Base-by-base conservation (phyloP, 495 filamentous ascomycete species). In the Xylaria flabelliformis region DNA sequence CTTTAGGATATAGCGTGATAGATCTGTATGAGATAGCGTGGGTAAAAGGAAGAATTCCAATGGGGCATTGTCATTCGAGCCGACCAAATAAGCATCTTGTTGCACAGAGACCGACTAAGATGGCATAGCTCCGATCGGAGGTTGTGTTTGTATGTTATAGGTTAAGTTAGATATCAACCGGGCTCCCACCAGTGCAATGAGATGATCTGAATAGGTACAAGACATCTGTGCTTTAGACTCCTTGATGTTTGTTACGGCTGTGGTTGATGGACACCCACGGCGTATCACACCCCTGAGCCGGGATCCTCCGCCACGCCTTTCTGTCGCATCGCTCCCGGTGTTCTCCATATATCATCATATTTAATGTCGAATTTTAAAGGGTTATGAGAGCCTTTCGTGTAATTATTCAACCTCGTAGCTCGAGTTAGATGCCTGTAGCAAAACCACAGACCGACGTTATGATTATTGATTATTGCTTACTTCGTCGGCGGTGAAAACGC, bases 81-180 rank as follows among this genome's bases (percentile, higher is more conserved):
- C 80, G 6, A 84, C 79, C 51, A 93, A 82, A 73, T 91, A 91
- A 2, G n/a, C 50, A 21, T 10, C 69, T 77, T 26, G 53, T 58
- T 19, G 32, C 46, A 24, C 19, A 79, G 0, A 87, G 83, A n/a
- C 81, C 77, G 32, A 82, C 78, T 21, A n/a, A n/a, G n/a, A 90
- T 82, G 72, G 91, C 83, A 89, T 92, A 29, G 92, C 83, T 26
- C 89, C 84, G 81, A 93, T 93, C 73, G 93, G 91, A 13, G 90
- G 86, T 6, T 92, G 77, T 72, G 91, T 82, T 1, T 91, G 90
- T n/a, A 92, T 90, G 74, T 92, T n/a, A n/a, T n/a, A n/a, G n/a
- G n/a, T n/a, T 90, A 5, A 92, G 86, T 74, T 93, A 90, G 34
- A 93, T 82, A 71, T 92, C 88, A 29, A 93, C 88, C 1, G 90